phyloP scores from a whole-genome alignment of 768 basidiomycete species.

The Fistulinella prunicolor region DNA sequence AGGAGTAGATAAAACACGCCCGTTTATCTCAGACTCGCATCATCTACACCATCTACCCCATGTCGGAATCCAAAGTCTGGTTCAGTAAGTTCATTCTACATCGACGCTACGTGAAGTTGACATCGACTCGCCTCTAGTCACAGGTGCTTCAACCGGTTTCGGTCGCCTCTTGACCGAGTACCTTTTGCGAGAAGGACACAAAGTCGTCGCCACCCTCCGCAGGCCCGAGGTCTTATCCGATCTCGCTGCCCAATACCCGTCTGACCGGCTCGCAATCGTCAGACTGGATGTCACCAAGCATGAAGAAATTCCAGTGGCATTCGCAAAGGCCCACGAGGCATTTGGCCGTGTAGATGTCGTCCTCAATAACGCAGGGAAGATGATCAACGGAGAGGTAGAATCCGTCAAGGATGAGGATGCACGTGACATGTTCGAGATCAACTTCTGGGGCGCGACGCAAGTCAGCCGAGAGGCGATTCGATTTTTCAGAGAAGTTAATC shows the following conservation, averaged over 20 bases:
- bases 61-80: conserved; percentile 17
- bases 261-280: conserved; percentile 21
- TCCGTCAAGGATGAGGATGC: conserved; percentile 30
- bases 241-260: conserved; percentile 25
- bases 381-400: conserved; percentile 34
- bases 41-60: neutral
- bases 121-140: conserved; percentile 27
- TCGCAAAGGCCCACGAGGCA: conserved; percentile 24
- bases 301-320: conserved; percentile 26
- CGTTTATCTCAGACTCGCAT: neutral
- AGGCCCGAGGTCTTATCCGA: conserved; percentile 34
- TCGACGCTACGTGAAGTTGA: neutral
- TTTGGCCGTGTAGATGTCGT: conserved; percentile 40
- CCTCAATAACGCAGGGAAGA: conserved; percentile 37
- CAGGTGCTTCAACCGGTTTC: conserved; percentile 40
- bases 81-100: conserved; percentile 7
- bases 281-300: conserved; percentile 32
- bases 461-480: conserved; percentile 33
- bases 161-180: conserved; percentile 36
- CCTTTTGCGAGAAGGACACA: conserved; percentile 36
- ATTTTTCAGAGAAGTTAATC: conserved; percentile 37
- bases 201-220: conserved; percentile 43
- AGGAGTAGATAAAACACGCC: no score
- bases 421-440: conserved; percentile 37
- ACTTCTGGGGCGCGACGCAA: conserved; percentile 32